phyloP scores from a whole-genome alignment of 1,139 yeast species.

The Candida tropicalis region DNA sequence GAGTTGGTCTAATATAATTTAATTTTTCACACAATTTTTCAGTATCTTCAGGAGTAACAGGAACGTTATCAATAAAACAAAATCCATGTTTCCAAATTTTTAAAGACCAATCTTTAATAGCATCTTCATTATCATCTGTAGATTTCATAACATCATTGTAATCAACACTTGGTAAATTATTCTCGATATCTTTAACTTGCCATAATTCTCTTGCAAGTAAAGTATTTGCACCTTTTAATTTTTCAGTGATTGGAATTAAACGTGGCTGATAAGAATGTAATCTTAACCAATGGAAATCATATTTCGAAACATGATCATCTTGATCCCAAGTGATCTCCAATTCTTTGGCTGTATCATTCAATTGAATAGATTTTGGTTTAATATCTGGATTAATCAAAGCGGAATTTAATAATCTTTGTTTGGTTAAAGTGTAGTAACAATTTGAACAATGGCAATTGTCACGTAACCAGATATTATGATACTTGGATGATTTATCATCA shows the following conservation, averaged over 20 bases:
- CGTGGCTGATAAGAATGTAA: constrained; percentile 64
- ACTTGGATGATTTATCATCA: constrained; percentile 20
- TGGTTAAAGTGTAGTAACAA: constrained; percentile 62
- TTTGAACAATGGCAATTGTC: constrained; percentile 69
- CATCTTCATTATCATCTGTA: constrained; percentile 30
- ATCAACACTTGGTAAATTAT: constrained; percentile 54
- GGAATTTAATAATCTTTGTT: constrained; percentile 65
- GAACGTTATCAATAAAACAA: constrained; percentile 64
- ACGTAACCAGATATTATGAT: constrained; percentile 66
- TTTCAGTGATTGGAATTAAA: constrained; percentile 31
- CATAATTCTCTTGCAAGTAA: constrained; percentile 41
- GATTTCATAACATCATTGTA: constrained; percentile 49
- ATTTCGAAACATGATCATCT: constrained; percentile 48
- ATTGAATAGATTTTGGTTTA: constrained; percentile 25
- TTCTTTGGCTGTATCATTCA: constrained; percentile 25
- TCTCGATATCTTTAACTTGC: constrained; percentile 50
- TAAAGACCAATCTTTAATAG: constrained; percentile 60
- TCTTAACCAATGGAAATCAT: constrained; percentile 53
- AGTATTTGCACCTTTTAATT: constrained; percentile 32
- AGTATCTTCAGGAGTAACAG: constrained; percentile 64
- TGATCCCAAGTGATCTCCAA: constrained; percentile 16
- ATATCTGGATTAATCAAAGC: constrained; percentile 55
- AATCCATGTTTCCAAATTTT: constrained; percentile 66
- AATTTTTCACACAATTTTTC: constrained; percentile 60
- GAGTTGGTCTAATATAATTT: constrained; percentile 70